phyloP scores from a whole-genome alignment of 1,139 yeast genomes.

The Yamadazyma atlantica region DNA sequence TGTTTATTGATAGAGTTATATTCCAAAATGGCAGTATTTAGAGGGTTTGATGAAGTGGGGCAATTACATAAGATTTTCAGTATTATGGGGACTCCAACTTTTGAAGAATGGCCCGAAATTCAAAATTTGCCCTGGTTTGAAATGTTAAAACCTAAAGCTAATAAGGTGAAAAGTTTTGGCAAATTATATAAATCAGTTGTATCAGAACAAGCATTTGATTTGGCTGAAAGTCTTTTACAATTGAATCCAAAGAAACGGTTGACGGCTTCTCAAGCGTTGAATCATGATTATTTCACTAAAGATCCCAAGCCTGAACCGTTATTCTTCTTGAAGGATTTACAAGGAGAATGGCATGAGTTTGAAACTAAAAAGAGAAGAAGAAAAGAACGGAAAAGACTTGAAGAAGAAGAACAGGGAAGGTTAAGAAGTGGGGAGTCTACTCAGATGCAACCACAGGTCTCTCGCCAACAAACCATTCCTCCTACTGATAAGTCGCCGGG shows the following conservation, averaged over 20 bases:
- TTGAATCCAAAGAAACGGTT: constrained; percentile 73
- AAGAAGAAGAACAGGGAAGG: constrained; percentile 26
- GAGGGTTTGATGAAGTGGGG: constrained; percentile 84
- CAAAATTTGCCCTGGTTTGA: constrained; percentile 89
- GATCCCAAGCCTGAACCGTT: constrained; percentile 65
- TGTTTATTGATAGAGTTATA: constrained; percentile 84
- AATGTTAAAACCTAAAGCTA: constrained; percentile 64
- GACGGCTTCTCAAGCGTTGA: constrained; percentile 84
- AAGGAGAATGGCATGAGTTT: constrained; percentile 95
- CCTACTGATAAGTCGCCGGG: too few relatives aligned
- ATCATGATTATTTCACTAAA: constrained; percentile 72
- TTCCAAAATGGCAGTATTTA: constrained; percentile 73
- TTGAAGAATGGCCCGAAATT: constrained; percentile 75
- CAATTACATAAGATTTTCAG: constrained; percentile 77
- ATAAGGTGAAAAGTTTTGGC: constrained; percentile 47
- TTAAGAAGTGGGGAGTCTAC: neutral
- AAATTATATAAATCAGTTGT: constrained; percentile 48
- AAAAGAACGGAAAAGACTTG: constrained; percentile 50
- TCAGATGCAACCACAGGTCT: neutral
- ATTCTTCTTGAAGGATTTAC: constrained; percentile 51
- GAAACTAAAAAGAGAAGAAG: constrained; percentile 86
- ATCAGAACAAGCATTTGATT: constrained; percentile 55
- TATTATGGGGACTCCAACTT: constrained; percentile 83
- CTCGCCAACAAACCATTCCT: neutral
- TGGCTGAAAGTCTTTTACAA: constrained; percentile 61